Base-by-base conservation (phyloP, 176 grass and related monocot species). In the Zoysia pacifica region DNA sequence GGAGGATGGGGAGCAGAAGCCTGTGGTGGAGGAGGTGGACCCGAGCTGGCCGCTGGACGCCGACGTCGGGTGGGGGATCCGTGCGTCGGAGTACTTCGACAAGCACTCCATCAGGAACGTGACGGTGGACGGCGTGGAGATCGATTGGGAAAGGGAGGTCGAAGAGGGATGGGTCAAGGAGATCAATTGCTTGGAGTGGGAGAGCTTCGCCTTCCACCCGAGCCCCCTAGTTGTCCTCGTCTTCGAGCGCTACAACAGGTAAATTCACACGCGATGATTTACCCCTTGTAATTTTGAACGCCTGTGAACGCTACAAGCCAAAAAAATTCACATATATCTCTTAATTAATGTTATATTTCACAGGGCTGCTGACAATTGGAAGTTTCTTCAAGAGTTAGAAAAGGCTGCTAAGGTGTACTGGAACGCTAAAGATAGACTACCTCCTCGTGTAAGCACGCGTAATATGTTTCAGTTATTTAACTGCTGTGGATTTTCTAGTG, bases 161-260 rank as follows among this genome's bases (percentile, higher is more conserved):
- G 88, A 99, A 36, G 75, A 89, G 79, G 92, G 92, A 6, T 95
- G 92, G 96, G 90, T 99, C 69, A 91, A 99, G 79, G 96, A 99
- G 82, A 99, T 95, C 77, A 99, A 95, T 61, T 95, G 90, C 75
- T 77, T 95, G 88, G 92, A 99, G 83, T 99, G 96, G 96, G 96
- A 95, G 81, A 89, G 84, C 74, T 95, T 99, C 58, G 90, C 92
- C 1, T 99, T 93, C 87, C 92, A 95, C 37, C 96, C 96, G 7
- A 99, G 96, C 65, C 96, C 96, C 14, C 93, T 99, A 41, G 73
- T 99, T 53, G 82, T 93, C 48, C 86, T 99, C 1, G 92, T 99
- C 52, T 95, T 99, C 52, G 86, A 99, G 70, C 96, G 88, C 68
- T 99, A 99, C 84, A 84, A 69, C 73, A 54, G 92, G 96, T 99